A percentile compares a stretch with the other conserved stretches of the same genome.
phyloP scores from a whole-genome alignment of 2,329 filamentous ascomycete genomes.

The Paracamarosporium sp. region DNA sequence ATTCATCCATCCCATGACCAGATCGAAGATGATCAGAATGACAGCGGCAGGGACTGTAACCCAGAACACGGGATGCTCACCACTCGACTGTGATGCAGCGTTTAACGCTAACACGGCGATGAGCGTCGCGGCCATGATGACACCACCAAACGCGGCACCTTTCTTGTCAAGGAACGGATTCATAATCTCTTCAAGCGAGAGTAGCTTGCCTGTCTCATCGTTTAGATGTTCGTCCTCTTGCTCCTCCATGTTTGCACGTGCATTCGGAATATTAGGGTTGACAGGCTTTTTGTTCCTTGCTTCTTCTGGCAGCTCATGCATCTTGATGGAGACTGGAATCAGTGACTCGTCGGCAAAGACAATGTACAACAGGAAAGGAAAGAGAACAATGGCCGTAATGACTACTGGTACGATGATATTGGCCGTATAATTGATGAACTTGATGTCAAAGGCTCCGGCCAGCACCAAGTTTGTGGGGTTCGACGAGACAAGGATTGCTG shows the following conservation, averaged over 20 bases:
- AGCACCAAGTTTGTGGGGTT: constrained; percentile 80
- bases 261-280: constrained; percentile 75
- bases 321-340: constrained; percentile 70
- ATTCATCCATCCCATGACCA: constrained; percentile 68
- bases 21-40: constrained; percentile 73
- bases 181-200: constrained; percentile 75
- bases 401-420: constrained; percentile 78
- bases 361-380: constrained; percentile 73
- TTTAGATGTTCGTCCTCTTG: constrained; percentile 55
- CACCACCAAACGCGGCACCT: constrained; percentile 68
- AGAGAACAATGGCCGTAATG: constrained; percentile 70
- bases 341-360: constrained; percentile 70
- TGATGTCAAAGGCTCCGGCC: constrained; percentile 74
- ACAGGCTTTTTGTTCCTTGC: constrained; percentile 63
- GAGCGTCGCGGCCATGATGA: constrained; percentile 72
- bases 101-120: constrained; percentile 71
- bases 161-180: constrained; percentile 75
- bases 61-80: constrained; percentile 68
- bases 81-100: constrained; percentile 60
- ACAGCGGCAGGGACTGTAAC: constrained; percentile 73
- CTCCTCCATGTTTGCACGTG: constrained; percentile 62
- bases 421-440: constrained; percentile 76
- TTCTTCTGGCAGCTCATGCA: constrained; percentile 70
- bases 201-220: constrained; percentile 56
- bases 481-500: constrained; percentile 77